Conservation (phyloP, 345 rosid species). For the Eucalyptus victrix region DNA sequence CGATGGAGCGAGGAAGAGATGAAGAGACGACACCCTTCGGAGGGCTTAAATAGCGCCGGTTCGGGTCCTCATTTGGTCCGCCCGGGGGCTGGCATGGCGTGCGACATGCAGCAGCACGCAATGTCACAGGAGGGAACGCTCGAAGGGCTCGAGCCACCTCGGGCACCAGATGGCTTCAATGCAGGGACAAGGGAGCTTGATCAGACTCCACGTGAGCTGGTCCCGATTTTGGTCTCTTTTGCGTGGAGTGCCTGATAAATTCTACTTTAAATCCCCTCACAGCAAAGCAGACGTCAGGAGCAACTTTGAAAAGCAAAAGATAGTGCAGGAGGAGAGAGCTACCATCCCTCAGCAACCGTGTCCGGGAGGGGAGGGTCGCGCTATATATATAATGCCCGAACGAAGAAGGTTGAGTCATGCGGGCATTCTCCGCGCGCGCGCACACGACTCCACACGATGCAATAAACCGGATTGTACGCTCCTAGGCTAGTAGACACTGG, state of each 20-base stretch:
- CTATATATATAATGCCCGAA: not conserved
- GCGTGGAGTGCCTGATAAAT: not conserved
- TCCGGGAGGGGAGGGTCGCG: not conserved
- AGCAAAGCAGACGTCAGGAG: not conserved
- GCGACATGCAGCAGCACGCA: not conserved
- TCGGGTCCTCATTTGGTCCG: not conserved
- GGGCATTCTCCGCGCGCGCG: not conserved
- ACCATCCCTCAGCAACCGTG: not conserved
- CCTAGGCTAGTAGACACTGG: not conserved
- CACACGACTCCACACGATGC: not conserved
- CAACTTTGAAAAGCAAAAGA: not conserved
- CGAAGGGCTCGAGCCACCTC: not conserved
- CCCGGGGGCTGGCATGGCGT: not conserved
- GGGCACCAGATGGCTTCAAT: not conserved
- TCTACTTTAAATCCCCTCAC: not conserved
- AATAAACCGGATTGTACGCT: not conserved
- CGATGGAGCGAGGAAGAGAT: not conserved
- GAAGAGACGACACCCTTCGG: not conserved
- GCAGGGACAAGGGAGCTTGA: not conserved
- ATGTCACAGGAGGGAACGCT: not conserved
- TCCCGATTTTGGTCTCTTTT: not conserved
- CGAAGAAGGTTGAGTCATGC: not conserved
- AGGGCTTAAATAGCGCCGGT: not conserved
- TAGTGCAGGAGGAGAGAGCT: not conserved
- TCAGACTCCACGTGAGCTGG: not conserved